Evolutionary conservation across 179 eudicot species (phyloP).

Genomic region (Camellia oleifera): DNA sequence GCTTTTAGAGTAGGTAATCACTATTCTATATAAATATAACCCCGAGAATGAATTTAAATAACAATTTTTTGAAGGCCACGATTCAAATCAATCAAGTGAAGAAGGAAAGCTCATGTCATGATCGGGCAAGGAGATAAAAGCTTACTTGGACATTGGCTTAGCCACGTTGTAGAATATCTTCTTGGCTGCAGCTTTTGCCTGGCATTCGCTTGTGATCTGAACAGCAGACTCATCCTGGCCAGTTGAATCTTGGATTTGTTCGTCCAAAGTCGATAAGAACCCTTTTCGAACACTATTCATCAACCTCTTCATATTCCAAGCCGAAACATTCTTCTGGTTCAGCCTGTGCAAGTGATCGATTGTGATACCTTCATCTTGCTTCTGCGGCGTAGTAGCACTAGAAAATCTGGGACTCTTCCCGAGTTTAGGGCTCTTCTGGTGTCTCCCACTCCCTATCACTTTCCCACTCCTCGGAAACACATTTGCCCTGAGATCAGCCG

Average conservation of each 20-base stretch:
- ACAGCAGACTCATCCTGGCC: conserved; percentile 30
- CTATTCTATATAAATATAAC: not conserved
- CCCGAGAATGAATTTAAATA: not conserved
- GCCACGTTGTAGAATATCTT: conserved; percentile 35
- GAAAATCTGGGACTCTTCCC: conserved; percentile 26
- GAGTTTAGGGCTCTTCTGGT: conserved; percentile 11
- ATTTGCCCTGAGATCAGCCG: conserved; percentile 44
- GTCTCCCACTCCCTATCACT: conserved; percentile 27
- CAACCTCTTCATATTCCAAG: conserved; percentile 40
- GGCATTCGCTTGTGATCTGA: conserved; percentile 29
- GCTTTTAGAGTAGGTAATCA: not conserved
- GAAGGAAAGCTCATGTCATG: not conserved
- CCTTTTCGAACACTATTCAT: conserved; percentile 29
- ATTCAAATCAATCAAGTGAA: not conserved
- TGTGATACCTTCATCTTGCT: conserved; percentile 27
- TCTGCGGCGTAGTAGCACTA: conserved; percentile 19
- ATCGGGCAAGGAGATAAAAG: not conserved
- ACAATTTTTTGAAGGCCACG: not conserved
- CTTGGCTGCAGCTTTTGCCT: conserved; percentile 34
- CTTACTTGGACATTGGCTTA: conserved; percentile 27
- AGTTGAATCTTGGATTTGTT: conserved; percentile 24
- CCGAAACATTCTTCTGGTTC: conserved; percentile 29
- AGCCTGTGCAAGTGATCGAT: conserved; percentile 34
- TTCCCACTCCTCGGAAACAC: conserved; percentile 22
- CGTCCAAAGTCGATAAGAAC: conserved; percentile 35